Evolutionary conservation across 306 rosid species (phyloP).

Genomic region (Vigna nakashimae): DNA sequence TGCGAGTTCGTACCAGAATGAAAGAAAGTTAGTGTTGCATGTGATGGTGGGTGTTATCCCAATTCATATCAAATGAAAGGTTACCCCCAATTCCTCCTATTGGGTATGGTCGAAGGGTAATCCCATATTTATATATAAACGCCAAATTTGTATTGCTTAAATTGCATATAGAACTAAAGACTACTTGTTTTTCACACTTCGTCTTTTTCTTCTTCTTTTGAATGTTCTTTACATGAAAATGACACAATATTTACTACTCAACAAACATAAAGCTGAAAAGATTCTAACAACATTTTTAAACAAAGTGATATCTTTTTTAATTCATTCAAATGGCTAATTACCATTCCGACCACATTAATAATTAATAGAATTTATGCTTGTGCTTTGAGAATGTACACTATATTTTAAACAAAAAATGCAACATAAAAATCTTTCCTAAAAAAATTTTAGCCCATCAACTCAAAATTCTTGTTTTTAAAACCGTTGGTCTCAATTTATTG

Average conservation of each 20-base stretch:
- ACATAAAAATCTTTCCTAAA: too few species aligned
- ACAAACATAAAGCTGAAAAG: conserved; percentile 11
- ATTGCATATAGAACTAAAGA: background rate
- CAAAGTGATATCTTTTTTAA: background rate
- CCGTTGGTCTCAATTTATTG: too few species aligned
- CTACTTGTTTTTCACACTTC: background rate
- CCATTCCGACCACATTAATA: background rate
- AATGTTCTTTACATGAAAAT: conserved; percentile 8
- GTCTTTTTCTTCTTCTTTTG: background rate
- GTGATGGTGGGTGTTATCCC: background rate
- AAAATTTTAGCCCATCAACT: too few species aligned
- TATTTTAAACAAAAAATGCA: too few species aligned
- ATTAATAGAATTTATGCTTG: background rate
- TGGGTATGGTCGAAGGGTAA: background rate
- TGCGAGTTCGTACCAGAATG: too few species aligned
- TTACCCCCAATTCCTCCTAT: background rate
- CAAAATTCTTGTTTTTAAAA: too few species aligned
- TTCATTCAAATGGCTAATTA: background rate
- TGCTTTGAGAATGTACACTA: too few species aligned
- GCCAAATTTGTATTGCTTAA: conserved; percentile 1
- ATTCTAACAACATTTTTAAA: conserved; percentile 1
- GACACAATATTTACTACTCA: conserved; percentile 9
- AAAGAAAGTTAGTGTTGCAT: background rate
- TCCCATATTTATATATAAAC: background rate
- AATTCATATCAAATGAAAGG: background rate